Evolutionary conservation across 495 filamentous ascomycete genomes (phyloP).

Genomic region (Thermothielavioides terrestris): DNA sequence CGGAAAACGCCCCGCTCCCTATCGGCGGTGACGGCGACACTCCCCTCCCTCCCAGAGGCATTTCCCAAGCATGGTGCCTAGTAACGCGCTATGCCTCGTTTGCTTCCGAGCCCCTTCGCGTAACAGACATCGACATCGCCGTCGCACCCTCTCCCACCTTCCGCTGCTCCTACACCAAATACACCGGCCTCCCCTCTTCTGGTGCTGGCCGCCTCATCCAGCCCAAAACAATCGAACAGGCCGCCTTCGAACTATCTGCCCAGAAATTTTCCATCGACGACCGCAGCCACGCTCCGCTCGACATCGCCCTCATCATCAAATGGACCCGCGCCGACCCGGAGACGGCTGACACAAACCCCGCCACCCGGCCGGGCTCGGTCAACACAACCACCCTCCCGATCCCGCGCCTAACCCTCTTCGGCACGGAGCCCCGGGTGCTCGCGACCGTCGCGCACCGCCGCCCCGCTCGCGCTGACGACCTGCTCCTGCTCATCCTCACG

Average conservation of each 20-base stretch:
- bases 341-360: neutral
- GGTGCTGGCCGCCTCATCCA: conserved; percentile 30
- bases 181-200: conserved; percentile 18
- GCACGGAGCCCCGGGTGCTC: conserved; percentile 80
- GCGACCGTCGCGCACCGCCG: conserved; percentile 47
- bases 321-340: conserved; percentile 56
- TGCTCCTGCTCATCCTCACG: conserved; percentile 30
- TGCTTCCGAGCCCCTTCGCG: conserved; percentile 57
- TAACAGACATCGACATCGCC: conserved; percentile 54
- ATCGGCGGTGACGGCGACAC: neutral
- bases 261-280: conserved; percentile 75
- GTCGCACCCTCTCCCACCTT: conserved; percentile 45
- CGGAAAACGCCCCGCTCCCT: conserved; percentile 31
- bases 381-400: conserved; percentile 59
- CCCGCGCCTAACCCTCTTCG: conserved; percentile 68
- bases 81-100: conserved; percentile 65
- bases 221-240: conserved; percentile 57
- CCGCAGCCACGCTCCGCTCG: conserved; percentile 57
- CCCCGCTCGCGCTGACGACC: conserved; percentile 1
- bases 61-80: conserved; percentile 72
- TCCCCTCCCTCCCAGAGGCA: conserved; percentile 40
- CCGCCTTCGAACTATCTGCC: conserved; percentile 60
- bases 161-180: conserved; percentile 28
- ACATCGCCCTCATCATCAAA: conserved; percentile 63
- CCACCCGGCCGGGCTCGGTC: neutral